Percentiles rank a stretch among this genome's conserved stretches.
Conservation (phyloP, 148 eudicot species). For the Oxyria digyna region DNA sequence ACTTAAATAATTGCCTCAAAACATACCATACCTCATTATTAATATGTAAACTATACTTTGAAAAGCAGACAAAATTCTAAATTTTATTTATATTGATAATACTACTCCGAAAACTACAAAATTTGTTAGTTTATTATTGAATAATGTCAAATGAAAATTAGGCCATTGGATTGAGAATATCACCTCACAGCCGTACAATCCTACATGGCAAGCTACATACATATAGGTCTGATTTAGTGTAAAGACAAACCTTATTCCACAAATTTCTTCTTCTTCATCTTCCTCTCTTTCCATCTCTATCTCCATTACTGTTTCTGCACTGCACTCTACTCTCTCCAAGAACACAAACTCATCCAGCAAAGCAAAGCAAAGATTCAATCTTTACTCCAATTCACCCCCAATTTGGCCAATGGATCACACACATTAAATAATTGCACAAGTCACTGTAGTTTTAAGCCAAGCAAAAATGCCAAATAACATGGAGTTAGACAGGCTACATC, state of each 20-base stretch:
- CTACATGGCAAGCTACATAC: neutral
- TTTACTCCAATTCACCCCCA: neutral
- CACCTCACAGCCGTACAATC: neutral
- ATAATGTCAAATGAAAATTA: neutral
- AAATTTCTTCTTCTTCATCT: neutral
- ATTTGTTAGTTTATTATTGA: too few relatives aligned
- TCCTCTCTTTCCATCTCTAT: neutral
- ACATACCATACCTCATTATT: too few relatives aligned
- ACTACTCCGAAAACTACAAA: too few relatives aligned
- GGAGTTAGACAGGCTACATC: constrained; percentile 28
- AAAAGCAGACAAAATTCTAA: too few relatives aligned
- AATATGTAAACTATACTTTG: too few relatives aligned
- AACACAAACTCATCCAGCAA: neutral
- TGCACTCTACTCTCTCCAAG: neutral
- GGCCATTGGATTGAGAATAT: neutral
- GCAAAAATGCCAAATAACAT: constrained; percentile 4
- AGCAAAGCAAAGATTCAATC: neutral
- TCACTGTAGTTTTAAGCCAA: neutral
- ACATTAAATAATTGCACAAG: neutral
- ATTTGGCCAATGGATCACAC: neutral
- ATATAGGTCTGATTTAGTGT: constrained; percentile 1
- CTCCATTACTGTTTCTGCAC: neutral
- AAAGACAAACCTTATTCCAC: constrained; percentile 16
- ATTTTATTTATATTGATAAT: too few relatives aligned
- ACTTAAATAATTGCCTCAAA: too few relatives aligned